These are phyloP conservation scores for Melampsora larici-populina DNA, from an alignment of 1,284 basidiomycete species.

Conservation along the genomic window DNA sequence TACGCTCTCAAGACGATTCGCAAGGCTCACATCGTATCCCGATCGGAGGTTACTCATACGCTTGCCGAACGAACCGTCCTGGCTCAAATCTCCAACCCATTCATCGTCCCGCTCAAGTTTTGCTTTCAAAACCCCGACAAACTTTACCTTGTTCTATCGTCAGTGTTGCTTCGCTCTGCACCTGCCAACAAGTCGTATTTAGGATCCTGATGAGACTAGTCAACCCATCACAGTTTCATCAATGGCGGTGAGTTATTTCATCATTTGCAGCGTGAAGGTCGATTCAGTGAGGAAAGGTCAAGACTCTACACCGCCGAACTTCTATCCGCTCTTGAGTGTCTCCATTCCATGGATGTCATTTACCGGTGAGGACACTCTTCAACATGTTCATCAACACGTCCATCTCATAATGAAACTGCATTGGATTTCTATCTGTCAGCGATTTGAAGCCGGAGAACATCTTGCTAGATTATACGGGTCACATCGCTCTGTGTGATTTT, in stretches of 20 bases:
- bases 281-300: conserved; percentile 86
- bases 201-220: background rate
- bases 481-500: conserved; percentile 94
- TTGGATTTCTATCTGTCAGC: conserved; percentile 49
- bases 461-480: conserved; percentile 90
- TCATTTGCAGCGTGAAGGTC: conserved; percentile 91
- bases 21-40: conserved; percentile 97
- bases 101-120: conserved; percentile 98
- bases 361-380: conserved; percentile 59
- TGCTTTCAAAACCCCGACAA: conserved; percentile 95
- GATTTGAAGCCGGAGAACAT: conserved; percentile 98
- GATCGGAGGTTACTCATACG: conserved; percentile 98
- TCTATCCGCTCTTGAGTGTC: conserved; percentile 84
- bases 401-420: background rate
- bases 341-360: conserved; percentile 96
- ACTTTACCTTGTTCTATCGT: conserved; percentile 91
- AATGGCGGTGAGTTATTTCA: conserved; percentile 97
- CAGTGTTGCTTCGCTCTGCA: background rate
- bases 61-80: conserved; percentile 99
- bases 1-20: conserved; percentile 99
- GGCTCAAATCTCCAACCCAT: conserved; percentile 88
- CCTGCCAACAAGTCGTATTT: background rate
- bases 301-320: conserved; percentile 94
- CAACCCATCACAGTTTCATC: conserved; percentile 65
- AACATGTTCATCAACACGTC: background rate